Conservation (phyloP, 371 early-diverging fungal species). For the Apophysomyces elegans region DNA sequence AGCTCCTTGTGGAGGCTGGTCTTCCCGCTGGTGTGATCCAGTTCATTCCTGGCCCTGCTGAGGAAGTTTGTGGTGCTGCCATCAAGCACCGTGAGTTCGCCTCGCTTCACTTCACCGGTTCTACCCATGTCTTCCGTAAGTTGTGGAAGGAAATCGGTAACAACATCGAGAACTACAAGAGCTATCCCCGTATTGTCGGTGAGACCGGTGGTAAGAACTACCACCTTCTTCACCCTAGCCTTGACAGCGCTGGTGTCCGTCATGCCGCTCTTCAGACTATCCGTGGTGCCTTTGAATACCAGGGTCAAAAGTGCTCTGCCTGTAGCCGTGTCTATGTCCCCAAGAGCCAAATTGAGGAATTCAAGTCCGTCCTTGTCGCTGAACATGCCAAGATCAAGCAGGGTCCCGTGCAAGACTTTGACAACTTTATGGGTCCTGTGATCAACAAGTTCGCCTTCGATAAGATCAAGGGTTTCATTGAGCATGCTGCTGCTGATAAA, state of each 20-base stretch:
- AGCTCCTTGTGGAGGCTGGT: conserved; percentile 95
- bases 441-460: conserved; percentile 94
- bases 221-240: conserved; percentile 87
- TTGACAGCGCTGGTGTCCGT: conserved; percentile 66
- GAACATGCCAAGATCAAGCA: conserved; percentile 80
- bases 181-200: conserved; percentile 97
- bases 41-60: conserved; percentile 94
- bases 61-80: conserved; percentile 70
- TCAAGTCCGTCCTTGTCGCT: conserved; percentile 67
- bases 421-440: conserved; percentile 80
- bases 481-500: conserved; percentile 66
- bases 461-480: conserved; percentile 90
- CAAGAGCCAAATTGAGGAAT: conserved; percentile 78
- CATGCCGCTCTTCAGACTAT: conserved; percentile 79
- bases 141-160: conserved; percentile 92
- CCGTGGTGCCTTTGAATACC: conserved; percentile 95
- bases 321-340: conserved; percentile 92
- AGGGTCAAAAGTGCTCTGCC: conserved; percentile 98
- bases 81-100: conserved; percentile 89
- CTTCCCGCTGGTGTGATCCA: conserved; percentile 97
- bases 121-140: conserved; percentile 91
- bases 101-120: conserved; percentile 97
- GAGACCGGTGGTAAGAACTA: conserved; percentile 99
- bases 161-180: conserved; percentile 88
- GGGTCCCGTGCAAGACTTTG: conserved; percentile 84